phyloP scores from a whole-genome alignment of 805 yeast species.

The Metschnikowia anglica region DNA sequence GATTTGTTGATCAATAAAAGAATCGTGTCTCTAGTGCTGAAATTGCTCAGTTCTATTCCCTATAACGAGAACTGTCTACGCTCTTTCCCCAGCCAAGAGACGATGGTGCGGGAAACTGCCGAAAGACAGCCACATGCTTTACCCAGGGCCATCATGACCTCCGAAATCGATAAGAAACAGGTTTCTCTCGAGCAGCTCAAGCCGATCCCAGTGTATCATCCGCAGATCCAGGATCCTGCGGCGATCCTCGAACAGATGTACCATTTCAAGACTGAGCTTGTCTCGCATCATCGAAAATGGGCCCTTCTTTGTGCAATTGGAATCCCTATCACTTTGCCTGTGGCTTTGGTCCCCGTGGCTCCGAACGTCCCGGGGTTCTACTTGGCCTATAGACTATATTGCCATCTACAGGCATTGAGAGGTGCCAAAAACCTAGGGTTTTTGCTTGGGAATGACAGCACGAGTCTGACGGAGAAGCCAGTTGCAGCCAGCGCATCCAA shows the following conservation, averaged over 20 bases:
- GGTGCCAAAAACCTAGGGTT: constrained; percentile 71
- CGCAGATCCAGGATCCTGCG: constrained; percentile 33
- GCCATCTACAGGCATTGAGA: constrained; percentile 73
- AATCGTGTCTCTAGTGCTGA: constrained; percentile 54
- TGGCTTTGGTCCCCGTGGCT: constrained; percentile 77
- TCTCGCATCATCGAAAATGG: constrained; percentile 54
- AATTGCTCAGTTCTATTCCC: constrained; percentile 61
- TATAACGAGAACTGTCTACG: constrained; percentile 77
- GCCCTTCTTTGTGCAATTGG: constrained; percentile 54
- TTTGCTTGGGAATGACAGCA: constrained; percentile 40
- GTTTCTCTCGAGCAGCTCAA: constrained; percentile 32
- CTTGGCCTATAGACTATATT: constrained; percentile 74
- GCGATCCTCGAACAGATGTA: constrained; percentile 40
- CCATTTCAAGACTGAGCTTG: constrained; percentile 43
- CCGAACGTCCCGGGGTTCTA: constrained; percentile 95
- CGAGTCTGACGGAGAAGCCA: constrained; percentile 7
- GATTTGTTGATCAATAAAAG: constrained; percentile 54
- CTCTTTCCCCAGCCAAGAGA: constrained; percentile 68
- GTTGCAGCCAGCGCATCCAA: constrained; percentile 5
- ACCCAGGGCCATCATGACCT: constrained; percentile 17
- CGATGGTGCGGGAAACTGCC: constrained; percentile 53
- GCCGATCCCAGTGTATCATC: constrained; percentile 43
- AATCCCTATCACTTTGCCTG: constrained; percentile 76
- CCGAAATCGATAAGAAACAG: constrained; percentile 13
- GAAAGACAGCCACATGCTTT: constrained; percentile 16